Base-by-base conservation (phyloP, 1,284 basidiomycete species). In the Pterula multifida region DNA sequence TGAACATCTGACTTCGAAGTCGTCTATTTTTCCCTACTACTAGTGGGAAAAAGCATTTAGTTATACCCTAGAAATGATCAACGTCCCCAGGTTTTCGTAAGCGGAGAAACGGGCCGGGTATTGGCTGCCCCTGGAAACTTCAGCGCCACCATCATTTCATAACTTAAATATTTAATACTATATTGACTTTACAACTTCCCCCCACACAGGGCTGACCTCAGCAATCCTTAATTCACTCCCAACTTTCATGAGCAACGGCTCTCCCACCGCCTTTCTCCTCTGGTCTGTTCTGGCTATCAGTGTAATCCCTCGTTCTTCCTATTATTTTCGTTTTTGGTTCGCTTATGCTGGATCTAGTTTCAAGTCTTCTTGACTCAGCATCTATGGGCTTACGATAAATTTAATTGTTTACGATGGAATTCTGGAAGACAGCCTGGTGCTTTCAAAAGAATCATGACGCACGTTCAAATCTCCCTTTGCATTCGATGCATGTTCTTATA, bases 391-490 rank as follows among this genome's bases (percentile, higher is more conserved):
- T 87, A 86, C 58, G 84, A 87, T 65, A 72, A 65, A 54, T 83
- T 86, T 63, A 70, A 76, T 53, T 87, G 85, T 62, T 64, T 87
- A 48, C 72, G 68, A 63, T 87, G 84, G 85, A 70, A 70, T 56
- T 71, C 78, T 22, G 81, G 81, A 36, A 71, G 81, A 48, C 81
- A 83, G 61, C 81, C 81, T 52, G 84, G 85, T 50, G 77, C 84
- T 17, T 87, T 87, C 72, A 86, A 83, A 65, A 73, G 84, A 51
- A 71, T 87, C 60, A 87, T 87, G 84, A 86, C 82, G 84, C 85
- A 59, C 60, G 39, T 19, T 22, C 9, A 6, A 19, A 17, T 9
- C 21, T 24, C 9, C 45, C 44, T 46, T n/a, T 9, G 35, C 9
- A 9, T 39, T 48, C 51, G 48, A 47, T 22, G 2, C 4, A 17